Evolutionary conservation across 257 asterid genomes (phyloP).

Genomic region (Anisodus acutangulus): DNA sequence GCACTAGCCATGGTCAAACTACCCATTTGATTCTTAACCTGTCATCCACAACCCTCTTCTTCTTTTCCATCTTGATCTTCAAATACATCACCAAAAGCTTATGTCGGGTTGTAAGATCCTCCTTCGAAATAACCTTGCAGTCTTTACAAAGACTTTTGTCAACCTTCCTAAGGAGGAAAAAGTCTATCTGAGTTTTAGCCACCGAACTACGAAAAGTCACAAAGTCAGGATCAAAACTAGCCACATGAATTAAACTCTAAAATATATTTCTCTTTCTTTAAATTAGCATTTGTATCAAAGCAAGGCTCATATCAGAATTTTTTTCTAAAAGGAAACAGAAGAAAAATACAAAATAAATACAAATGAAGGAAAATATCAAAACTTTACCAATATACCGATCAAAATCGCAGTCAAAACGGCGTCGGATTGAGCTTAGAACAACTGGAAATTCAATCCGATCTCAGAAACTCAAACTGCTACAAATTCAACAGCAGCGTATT

Average conservation of each 20-base stretch:
- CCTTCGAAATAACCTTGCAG: too few species aligned
- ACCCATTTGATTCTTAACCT: too few species aligned
- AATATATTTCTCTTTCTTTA: background rate
- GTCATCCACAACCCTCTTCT: too few species aligned
- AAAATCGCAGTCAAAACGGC: background rate
- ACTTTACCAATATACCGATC: background rate
- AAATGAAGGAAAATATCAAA: background rate
- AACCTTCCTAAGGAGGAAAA: too few species aligned
- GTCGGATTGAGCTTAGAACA: background rate
- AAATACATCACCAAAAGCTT: too few species aligned
- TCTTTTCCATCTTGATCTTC: too few species aligned
- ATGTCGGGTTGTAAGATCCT: too few species aligned
- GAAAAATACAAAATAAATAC: background rate
- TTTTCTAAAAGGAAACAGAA: too few species aligned
- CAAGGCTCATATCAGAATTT: background rate
- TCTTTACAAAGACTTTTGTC: too few species aligned
- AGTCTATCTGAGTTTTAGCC: too few species aligned
- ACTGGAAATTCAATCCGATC: slow-evolving; percentile 8
- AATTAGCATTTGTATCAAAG: background rate
- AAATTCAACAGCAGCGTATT: too few species aligned
- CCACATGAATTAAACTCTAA: background rate
- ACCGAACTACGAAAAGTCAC: background rate
- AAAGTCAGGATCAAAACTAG: background rate
- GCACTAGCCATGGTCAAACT: too few species aligned
- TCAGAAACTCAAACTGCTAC: background rate